phyloP scores from a whole-genome alignment of 352 stramenopile species.

The Globisporangium okanoganense region DNA sequence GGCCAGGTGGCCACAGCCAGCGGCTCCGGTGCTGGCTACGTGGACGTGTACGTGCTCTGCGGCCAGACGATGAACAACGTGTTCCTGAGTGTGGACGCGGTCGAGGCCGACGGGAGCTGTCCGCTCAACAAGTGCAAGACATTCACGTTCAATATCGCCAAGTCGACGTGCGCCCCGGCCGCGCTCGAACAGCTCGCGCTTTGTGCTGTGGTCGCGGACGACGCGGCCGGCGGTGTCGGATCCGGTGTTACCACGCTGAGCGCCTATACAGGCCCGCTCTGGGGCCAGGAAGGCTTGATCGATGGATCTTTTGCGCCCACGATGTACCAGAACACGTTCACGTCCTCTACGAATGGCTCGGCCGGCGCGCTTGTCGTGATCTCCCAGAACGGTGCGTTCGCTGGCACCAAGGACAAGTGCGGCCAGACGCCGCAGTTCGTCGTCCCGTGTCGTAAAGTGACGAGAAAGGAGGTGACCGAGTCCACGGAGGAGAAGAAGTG shows the following conservation, averaged over 20 bases:
- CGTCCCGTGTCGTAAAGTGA: conserved; percentile 22
- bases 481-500: conserved; percentile 22
- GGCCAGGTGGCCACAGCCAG: conserved; percentile 27
- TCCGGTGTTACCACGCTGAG: no score
- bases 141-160: conserved; percentile 23
- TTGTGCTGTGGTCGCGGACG: conserved; percentile 17
- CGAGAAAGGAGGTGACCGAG: conserved; percentile 4
- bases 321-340: conserved; percentile 22
- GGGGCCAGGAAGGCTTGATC: conserved; percentile 28
- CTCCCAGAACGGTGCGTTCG: not conserved
- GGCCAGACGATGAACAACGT: conserved; percentile 37
- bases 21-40: not conserved
- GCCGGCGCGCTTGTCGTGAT: conserved; percentile 9
- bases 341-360: conserved; percentile 9
- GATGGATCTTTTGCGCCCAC: conserved; percentile 26
- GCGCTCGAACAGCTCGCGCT: conserved; percentile 14
- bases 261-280: conserved; percentile 1
- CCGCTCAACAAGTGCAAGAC: conserved; percentile 27
- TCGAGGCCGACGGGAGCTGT: conserved; percentile 18
- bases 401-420: conserved; percentile 1
- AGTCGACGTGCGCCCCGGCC: conserved; percentile 13
- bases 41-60: conserved; percentile 31
- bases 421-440: conserved; percentile 23
- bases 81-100: conserved; percentile 14
- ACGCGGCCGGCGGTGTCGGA: not conserved